Base-by-base conservation (phyloP, 495 filamentous ascomycete species). In the Penicillium goetzii region DNA sequence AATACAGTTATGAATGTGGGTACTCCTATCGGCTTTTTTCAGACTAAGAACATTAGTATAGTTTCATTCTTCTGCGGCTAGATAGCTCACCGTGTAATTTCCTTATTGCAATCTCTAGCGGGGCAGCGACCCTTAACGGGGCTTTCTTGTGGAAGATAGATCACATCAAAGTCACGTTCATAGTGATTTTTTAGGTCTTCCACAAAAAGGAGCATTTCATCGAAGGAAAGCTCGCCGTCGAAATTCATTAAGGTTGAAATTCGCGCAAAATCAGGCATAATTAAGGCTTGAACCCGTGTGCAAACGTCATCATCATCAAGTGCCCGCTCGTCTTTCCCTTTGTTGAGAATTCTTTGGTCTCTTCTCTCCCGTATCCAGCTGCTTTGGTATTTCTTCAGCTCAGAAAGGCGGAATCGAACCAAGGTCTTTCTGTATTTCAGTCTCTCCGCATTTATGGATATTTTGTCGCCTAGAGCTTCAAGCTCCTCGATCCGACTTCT, bases 191-290 rank as follows among this genome's bases (percentile, higher is more conserved):
- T 60, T 56, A 72, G 56, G 33, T 71, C 56, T 17, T 67, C 26
- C 52, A 62, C 61, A 17, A 69, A 69, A 59, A 69, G 54, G 41
- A 72, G 69, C 40, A 62, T 69, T 55, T 66, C 38, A 56, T 69
- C 10, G 50, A 67, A 61, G 21, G 57, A 67, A 43, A 70, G 67
- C 66, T 63, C 65, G 19, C 54, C 45, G 19, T 52, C n/a, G 60
- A n/a, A 72, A 64, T 32, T 61, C 41, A 72, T 70, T 17, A 62
- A 32, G 21, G 59, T 47, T 59, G 58, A 40, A 55, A 72, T 68
- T 17, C 43, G 60, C 43, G 56, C 45, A 41, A 64, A 14, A 38
- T 72, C 60, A 34, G 67, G 60, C 45, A 70, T 70, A 43, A 70
- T 56, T n/a, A 66, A 61, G 34, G 40, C 58, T 60, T 68, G 60